A percentile compares a stretch with the other conserved stretches of the same genome.
Conservation (phyloP, 1,284 basidiomycete genomes). For the Pyrrhoderma lamaoense region DNA sequence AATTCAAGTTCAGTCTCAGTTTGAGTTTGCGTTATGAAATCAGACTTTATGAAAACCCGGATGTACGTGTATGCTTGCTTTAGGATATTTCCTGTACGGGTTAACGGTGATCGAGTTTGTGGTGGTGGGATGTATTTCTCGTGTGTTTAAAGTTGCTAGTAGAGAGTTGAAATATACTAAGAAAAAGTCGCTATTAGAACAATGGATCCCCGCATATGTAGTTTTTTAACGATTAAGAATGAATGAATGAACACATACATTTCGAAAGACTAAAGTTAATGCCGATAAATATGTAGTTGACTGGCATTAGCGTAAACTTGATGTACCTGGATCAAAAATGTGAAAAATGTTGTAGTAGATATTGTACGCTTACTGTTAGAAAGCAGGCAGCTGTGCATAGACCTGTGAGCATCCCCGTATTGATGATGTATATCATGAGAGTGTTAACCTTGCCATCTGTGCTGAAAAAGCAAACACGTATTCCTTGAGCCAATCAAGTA, state of each 20-base stretch:
- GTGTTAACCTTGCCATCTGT: slow-evolving; percentile 12
- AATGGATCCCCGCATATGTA: not conserved
- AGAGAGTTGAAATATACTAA: slow-evolving; percentile 11
- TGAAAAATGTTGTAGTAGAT: not conserved
- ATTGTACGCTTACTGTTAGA: slow-evolving; percentile 4
- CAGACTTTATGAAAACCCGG: no score
- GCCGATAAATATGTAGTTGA: slow-evolving; percentile 24
- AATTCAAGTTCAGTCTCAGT: no score
- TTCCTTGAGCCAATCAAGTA: no score
- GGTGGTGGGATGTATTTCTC: not conserved
- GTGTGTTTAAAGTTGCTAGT: slow-evolving; percentile 3
- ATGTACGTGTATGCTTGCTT: no score
- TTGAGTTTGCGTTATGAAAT: no score
- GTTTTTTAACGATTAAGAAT: not conserved
- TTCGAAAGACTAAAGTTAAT: slow-evolving; percentile 24
- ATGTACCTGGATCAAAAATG: not conserved
- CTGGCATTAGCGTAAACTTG: slow-evolving; percentile 22
- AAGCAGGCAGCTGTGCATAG: slow-evolving; percentile 8
- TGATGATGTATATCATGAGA: slow-evolving; percentile 15
- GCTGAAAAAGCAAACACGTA: no score
- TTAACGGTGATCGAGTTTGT: no score
- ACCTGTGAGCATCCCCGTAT: slow-evolving; percentile 16
- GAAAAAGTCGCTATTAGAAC: no score
- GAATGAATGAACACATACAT: slow-evolving; percentile 13
- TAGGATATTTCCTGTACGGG: no score